Evolutionary conservation across 768 basidiomycete species (phyloP).

Genomic region (Calvatia gigantea): DNA sequence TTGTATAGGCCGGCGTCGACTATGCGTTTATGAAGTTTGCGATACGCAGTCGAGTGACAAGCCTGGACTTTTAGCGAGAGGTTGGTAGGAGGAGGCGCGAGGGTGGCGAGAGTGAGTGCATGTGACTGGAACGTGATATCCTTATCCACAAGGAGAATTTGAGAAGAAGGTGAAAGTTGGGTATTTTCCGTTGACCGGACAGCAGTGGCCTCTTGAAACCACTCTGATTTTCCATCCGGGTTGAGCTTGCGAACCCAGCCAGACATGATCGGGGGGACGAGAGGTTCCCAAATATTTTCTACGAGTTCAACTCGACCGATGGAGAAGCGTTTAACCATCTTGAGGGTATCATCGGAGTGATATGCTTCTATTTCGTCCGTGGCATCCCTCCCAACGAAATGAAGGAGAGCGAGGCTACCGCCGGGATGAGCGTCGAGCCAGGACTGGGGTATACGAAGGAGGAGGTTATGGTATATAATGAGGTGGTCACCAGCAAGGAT

Average conservation of each 20-base stretch:
- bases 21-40: slow-evolving; percentile 70
- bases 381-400: slow-evolving; percentile 94
- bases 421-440: slow-evolving; percentile 94
- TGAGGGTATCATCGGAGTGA: slow-evolving; percentile 61
- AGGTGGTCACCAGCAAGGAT: slow-evolving; percentile 76
- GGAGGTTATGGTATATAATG: slow-evolving; percentile 64
- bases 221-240: slow-evolving; percentile 39
- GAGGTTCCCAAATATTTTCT: slow-evolving; percentile 64
- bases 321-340: slow-evolving; percentile 57
- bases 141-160: slow-evolving; percentile 62
- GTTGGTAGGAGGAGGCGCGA: slow-evolving; percentile 50
- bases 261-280: slow-evolving; percentile 81
- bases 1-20: slow-evolving; percentile 80
- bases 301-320: slow-evolving; percentile 67
- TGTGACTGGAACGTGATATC: slow-evolving; percentile 20
- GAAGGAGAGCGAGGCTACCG: slow-evolving; percentile 82
- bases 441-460: slow-evolving; percentile 59
- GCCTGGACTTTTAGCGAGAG: slow-evolving; percentile 59
- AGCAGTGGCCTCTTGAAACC: slow-evolving; percentile 62
- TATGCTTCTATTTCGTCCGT: slow-evolving; percentile 93
- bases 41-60: slow-evolving; percentile 75
- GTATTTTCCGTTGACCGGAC: slow-evolving; percentile 29
- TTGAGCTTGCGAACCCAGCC: slow-evolving; percentile 67
- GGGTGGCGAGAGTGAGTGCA: slow-evolving; percentile 39
- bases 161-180: slow-evolving; percentile 33